phyloP scores from a whole-genome alignment of 345 rosid species.

The Nephelium lappaceum region DNA sequence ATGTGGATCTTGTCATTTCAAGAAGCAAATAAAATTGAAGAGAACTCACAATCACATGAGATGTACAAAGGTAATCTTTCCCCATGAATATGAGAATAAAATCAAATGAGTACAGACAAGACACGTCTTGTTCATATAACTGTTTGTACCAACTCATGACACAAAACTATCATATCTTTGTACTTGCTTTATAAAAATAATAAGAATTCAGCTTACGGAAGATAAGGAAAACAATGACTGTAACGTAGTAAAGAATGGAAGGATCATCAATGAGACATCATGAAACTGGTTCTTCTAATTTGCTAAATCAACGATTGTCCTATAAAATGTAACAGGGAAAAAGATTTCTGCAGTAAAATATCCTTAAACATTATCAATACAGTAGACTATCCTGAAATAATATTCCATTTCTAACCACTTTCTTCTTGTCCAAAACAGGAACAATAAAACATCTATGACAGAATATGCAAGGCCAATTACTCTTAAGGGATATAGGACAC shows the following conservation, averaged over 20 bases:
- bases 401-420: background rate
- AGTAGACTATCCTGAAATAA: background rate
- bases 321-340: background rate
- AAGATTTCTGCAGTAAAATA: background rate
- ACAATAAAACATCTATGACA: background rate
- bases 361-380: background rate
- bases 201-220: background rate
- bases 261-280: background rate
- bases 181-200: background rate
- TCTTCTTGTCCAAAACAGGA: background rate
- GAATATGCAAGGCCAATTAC: background rate
- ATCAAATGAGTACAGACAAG: background rate
- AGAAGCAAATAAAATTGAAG: background rate
- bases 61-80: background rate
- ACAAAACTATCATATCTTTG: background rate
- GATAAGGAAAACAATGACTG: background rate
- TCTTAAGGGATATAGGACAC: background rate
- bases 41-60: background rate
- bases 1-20: background rate
- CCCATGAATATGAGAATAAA: background rate
- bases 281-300: background rate
- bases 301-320: background rate
- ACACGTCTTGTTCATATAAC: background rate
- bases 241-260: background rate
- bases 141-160: background rate